A percentile compares a stretch with the other conserved stretches of the same genome.
Evolutionary conservation across 495 filamentous ascomycete genomes (phyloP).

Genomic region (Aspergillus coremiiformis): DNA sequence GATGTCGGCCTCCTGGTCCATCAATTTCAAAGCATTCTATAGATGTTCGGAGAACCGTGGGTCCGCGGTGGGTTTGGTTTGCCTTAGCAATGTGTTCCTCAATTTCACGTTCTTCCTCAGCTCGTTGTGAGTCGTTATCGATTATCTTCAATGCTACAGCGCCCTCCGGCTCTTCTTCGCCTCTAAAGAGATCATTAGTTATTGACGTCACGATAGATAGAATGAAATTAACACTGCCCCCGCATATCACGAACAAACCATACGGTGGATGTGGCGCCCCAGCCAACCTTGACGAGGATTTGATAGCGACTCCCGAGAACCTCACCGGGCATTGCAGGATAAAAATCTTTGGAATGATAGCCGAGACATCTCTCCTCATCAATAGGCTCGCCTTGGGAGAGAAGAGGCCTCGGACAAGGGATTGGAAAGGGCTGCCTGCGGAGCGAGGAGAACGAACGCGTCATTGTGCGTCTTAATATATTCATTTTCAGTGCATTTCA

Average conservation of each 20-base stretch:
- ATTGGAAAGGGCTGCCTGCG: too few species aligned
- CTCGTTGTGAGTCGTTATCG: constrained; percentile 7
- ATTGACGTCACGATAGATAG: background rate
- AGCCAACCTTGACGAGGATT: constrained; percentile 29
- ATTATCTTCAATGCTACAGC: constrained; percentile 28
- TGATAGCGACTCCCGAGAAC: constrained; percentile 21
- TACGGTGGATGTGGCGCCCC: constrained; percentile 25
- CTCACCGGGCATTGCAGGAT: constrained; percentile 27
- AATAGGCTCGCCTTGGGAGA: constrained; percentile 11
- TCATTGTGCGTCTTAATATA: too few species aligned
- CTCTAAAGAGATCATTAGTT: background rate
- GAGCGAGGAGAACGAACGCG: too few species aligned
- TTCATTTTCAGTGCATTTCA: too few species aligned
- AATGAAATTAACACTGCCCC: constrained; percentile 7
- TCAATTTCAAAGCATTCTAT: constrained; percentile 17
- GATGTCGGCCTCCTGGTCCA: constrained; percentile 23
- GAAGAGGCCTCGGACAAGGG: background rate
- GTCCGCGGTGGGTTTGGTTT: constrained; percentile 19
- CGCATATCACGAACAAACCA: constrained; percentile 26
- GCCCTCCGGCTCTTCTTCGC: constrained; percentile 14
- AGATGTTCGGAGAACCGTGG: constrained; percentile 10
- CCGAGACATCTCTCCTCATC: constrained; percentile 14
- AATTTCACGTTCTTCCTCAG: constrained; percentile 22
- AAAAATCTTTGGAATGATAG: constrained; percentile 24
- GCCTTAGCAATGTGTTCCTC: constrained; percentile 14